Conservation (phyloP, 1,284 basidiomycete genomes). For the Trichosporon sp. region DNA sequence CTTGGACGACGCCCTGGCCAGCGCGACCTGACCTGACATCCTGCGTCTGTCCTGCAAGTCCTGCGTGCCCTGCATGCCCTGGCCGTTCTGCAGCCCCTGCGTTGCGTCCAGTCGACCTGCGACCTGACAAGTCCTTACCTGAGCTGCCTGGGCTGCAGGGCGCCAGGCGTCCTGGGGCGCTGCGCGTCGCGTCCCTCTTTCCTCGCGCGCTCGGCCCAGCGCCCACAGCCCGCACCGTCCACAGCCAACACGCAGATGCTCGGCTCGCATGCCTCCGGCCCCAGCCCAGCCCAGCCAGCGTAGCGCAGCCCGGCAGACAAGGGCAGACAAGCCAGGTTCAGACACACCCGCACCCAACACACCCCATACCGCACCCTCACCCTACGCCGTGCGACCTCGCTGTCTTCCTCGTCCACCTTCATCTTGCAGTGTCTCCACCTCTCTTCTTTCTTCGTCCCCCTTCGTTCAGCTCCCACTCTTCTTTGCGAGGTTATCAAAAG, state of each 20-base stretch:
- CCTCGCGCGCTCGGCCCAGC: not conserved
- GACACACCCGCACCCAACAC: conserved; percentile 2
- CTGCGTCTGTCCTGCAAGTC: not conserved
- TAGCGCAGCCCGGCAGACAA: not conserved
- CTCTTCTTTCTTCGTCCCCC: conserved; percentile 2
- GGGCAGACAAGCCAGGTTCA: not conserved
- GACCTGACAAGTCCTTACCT: not conserved
- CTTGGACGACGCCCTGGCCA: not conserved
- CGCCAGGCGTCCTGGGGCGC: not conserved
- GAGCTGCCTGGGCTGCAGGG: not conserved
- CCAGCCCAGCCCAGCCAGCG: not conserved
- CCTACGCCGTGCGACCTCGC: not conserved
- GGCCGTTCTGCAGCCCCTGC: not conserved
- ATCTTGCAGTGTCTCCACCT: not conserved
- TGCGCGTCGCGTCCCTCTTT: not conserved
- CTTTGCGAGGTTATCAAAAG: conserved; percentile 8
- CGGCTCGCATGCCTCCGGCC: not conserved
- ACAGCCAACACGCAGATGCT: not conserved
- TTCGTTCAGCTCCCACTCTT: conserved; percentile 4
- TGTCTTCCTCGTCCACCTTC: conserved; percentile 4
- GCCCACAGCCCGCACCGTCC: not conserved
- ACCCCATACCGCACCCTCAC: conserved; percentile 3
- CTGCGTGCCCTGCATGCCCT: not conserved
- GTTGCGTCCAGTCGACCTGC: not conserved
- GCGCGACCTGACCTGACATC: not conserved